Conservation (phyloP, 495 filamentous ascomycete genomes). For the Staphylotrichum longicolle region DNA sequence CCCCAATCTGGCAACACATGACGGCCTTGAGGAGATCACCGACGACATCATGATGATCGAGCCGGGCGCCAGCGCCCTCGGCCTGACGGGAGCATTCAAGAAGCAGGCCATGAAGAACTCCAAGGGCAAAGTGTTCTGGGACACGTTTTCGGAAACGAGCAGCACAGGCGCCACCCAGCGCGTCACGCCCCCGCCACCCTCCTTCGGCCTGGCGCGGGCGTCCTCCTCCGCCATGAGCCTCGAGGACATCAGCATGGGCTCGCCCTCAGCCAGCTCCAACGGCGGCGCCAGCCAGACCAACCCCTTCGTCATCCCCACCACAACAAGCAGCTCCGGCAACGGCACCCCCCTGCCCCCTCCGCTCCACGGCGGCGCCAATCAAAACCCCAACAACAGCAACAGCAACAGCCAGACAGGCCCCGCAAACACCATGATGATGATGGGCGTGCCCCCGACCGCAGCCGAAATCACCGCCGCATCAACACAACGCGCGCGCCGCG, state of each 20-base stretch:
- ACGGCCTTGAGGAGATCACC: slow-evolving; percentile 55
- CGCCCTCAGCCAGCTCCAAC: slow-evolving; percentile 52
- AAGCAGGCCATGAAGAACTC: slow-evolving; percentile 68
- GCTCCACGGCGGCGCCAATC: background rate
- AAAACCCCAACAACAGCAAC: slow-evolving; percentile 19
- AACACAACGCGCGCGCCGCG: slow-evolving; percentile 78
- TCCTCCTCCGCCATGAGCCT: slow-evolving; percentile 60
- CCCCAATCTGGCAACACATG: slow-evolving; percentile 45
- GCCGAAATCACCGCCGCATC: slow-evolving; percentile 67
- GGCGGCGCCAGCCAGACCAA: slow-evolving; percentile 26
- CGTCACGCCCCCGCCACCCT: slow-evolving; percentile 65
- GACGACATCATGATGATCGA: slow-evolving; percentile 63
- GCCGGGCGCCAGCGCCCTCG: slow-evolving; percentile 36
- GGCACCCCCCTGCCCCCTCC: slow-evolving; percentile 25
- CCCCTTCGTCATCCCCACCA: slow-evolving; percentile 26
- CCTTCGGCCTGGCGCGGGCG: slow-evolving; percentile 51
- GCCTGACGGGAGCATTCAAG: slow-evolving; percentile 63
- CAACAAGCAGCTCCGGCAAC: slow-evolving; percentile 31
- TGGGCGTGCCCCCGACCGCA: slow-evolving; percentile 43
- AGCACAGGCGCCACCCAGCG: slow-evolving; percentile 51
- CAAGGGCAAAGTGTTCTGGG: slow-evolving; percentile 75
- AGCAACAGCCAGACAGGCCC: background rate
- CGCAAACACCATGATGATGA: background rate
- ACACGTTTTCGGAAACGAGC: slow-evolving; percentile 60
- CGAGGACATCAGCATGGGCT: slow-evolving; percentile 77